Conservation (phyloP, 2,329 filamentous ascomycete species). For the Penicillium sp. region DNA sequence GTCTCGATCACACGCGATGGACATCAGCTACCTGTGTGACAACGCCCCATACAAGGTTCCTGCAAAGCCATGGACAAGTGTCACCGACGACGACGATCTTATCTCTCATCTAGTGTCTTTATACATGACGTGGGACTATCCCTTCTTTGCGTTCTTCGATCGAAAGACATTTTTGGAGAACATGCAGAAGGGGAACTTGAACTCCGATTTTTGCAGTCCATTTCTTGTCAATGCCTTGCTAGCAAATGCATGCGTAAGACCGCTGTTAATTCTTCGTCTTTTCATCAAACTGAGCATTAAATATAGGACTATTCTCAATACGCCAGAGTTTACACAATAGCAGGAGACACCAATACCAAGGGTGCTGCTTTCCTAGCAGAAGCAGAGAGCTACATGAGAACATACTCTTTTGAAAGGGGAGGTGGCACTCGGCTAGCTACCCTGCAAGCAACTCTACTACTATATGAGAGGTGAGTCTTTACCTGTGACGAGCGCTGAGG, state of each 20-base stretch:
- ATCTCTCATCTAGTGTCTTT: slow-evolving; percentile 82
- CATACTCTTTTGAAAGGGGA: slow-evolving; percentile 12
- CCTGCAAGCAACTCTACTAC: slow-evolving; percentile 27
- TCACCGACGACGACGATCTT: slow-evolving; percentile 73
- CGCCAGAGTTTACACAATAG: slow-evolving; percentile 28
- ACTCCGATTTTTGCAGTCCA: slow-evolving; percentile 74
- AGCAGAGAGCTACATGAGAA: slow-evolving; percentile 23
- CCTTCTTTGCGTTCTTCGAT: slow-evolving; percentile 82
- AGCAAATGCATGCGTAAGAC: slow-evolving; percentile 45
- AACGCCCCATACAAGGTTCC: slow-evolving; percentile 26
- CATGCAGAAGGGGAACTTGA: slow-evolving; percentile 28
- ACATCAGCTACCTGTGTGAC: slow-evolving; percentile 24
- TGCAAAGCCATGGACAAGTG: slow-evolving; percentile 69
- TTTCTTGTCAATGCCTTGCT: slow-evolving; percentile 85
- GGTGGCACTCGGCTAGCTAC: slow-evolving; percentile 18
- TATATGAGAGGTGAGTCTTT: slow-evolving; percentile 27
- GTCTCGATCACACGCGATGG: slow-evolving; percentile 5
- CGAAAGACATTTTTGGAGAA: slow-evolving; percentile 69
- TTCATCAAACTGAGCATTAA: slow-evolving; percentile 13
- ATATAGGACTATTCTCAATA: slow-evolving; percentile 29
- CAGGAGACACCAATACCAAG: slow-evolving; percentile 29
- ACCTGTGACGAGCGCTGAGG: neutral
- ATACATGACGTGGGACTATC: slow-evolving; percentile 93
- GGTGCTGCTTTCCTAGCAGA: slow-evolving; percentile 29
- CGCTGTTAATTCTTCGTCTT: neutral